Percentiles rank a stretch among this genome's conserved stretches.
phyloP scores from a whole-genome alignment of 495 filamentous ascomycete species.

The Penicillium tannophilum region DNA sequence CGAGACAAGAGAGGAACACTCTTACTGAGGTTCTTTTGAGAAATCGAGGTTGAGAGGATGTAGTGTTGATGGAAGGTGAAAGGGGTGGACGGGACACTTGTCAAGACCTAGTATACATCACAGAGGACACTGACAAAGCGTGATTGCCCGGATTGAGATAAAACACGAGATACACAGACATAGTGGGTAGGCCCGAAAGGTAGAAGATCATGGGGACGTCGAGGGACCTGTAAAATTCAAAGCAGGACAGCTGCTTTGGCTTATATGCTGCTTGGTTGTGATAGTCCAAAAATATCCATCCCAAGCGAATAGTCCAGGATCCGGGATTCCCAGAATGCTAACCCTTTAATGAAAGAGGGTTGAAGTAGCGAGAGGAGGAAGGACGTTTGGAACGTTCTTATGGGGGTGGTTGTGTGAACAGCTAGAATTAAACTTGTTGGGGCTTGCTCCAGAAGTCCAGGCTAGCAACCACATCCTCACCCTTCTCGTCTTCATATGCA shows the following conservation, averaged over 20 bases:
- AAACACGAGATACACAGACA: background rate
- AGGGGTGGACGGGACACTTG: background rate
- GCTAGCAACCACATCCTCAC: slow-evolving; percentile 90
- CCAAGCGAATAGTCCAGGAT: background rate
- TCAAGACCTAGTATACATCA: slow-evolving; percentile 6
- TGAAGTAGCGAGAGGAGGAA: background rate
- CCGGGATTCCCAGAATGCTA: background rate
- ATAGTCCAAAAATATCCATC: background rate
- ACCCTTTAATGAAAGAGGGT: background rate
- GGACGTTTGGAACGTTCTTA: background rate
- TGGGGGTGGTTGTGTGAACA: background rate
- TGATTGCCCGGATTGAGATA: background rate
- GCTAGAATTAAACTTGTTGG: slow-evolving; percentile 22
- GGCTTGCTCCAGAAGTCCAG: slow-evolving; percentile 92
- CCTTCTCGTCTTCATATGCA: slow-evolving; percentile 93
- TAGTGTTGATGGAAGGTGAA: background rate
- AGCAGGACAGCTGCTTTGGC: background rate
- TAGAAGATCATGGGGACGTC: background rate
- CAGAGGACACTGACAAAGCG: slow-evolving; percentile 1
- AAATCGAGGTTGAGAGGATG: slow-evolving; percentile 6
- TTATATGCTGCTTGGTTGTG: background rate
- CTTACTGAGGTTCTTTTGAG: slow-evolving; percentile 10
- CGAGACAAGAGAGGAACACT: slow-evolving; percentile 14
- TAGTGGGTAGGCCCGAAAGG: background rate
- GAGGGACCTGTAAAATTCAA: background rate